Conservation (phyloP, 768 basidiomycete genomes). For the Leccinellum albellum region DNA sequence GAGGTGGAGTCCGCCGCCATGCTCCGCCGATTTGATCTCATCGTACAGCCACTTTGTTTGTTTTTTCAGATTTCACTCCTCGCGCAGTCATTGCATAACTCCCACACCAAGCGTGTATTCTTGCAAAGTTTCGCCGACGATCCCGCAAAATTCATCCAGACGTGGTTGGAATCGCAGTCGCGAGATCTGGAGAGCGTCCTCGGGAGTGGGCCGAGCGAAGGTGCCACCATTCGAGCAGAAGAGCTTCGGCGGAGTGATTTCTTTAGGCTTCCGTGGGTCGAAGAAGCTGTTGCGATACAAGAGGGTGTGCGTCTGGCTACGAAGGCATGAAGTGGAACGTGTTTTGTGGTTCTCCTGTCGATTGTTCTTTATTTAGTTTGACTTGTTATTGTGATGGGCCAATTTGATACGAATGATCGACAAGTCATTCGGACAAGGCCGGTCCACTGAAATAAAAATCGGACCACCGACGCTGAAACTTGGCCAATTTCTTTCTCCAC, state of each 20-base stretch:
- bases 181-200: conserved; percentile 85
- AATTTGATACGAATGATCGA: conserved; percentile 1
- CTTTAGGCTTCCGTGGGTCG: conserved; percentile 90
- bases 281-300: conserved; percentile 80
- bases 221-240: conserved; percentile 77
- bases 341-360: not conserved
- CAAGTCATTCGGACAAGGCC: conserved; percentile 13
- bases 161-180: conserved; percentile 89
- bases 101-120: conserved; percentile 84
- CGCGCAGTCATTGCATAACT: conserved; percentile 82
- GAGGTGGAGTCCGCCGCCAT: conserved; percentile 51
- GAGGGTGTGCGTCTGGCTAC: conserved; percentile 72
- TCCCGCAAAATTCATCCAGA: conserved; percentile 79
- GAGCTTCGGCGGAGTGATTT: conserved; percentile 87
- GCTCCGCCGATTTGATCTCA: conserved; percentile 16
- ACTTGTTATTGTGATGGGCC: not conserved
- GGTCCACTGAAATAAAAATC: conserved; percentile 19
- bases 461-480: conserved; percentile 3
- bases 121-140: conserved; percentile 76
- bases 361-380: not conserved
- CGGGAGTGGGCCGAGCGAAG: conserved; percentile 82
- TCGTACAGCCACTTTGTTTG: conserved; percentile 4
- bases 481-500: conserved; percentile 1
- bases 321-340: conserved; percentile 31
- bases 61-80: conserved; percentile 66